phyloP scores from a whole-genome alignment of 176 grass and related monocot species.

The Poa annua region DNA sequence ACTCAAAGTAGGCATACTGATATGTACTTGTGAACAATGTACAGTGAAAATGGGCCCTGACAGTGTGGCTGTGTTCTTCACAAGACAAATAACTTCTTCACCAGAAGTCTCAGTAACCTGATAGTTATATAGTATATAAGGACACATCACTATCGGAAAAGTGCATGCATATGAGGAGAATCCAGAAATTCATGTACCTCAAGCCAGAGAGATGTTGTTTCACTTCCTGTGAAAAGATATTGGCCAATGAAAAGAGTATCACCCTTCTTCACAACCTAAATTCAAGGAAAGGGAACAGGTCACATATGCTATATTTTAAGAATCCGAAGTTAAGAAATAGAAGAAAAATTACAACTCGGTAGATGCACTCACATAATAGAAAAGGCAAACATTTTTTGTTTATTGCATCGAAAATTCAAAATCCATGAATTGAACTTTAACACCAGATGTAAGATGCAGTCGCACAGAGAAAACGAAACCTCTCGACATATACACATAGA shows the following conservation, averaged over 20 bases:
- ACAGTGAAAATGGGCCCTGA: constrained; percentile 77
- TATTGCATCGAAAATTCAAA: not conserved
- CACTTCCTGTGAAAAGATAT: constrained; percentile 99
- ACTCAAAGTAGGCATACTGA: constrained; percentile 87
- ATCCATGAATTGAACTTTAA: constrained; percentile 9
- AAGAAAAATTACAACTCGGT: not conserved
- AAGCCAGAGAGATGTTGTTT: constrained; percentile 94
- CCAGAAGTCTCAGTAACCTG: constrained; percentile 75
- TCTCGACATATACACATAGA: no score
- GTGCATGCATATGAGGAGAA: constrained; percentile 4
- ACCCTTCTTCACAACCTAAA: constrained; percentile 83
- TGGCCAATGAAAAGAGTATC: constrained; percentile 97
- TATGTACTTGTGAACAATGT: constrained; percentile 75
- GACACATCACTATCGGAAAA: constrained; percentile 1
- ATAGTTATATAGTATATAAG: constrained; percentile 23
- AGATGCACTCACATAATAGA: constrained; percentile 13
- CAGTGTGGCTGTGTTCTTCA: constrained; percentile 86
- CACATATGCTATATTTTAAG: not conserved
- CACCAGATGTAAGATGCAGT: not conserved
- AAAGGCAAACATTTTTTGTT: not conserved
- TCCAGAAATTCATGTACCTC: constrained; percentile 54
- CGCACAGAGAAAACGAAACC: not conserved
- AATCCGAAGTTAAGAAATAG: not conserved
- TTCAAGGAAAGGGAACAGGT: constrained; percentile 28
- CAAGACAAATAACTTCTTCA: constrained; percentile 74